phyloP scores from a whole-genome alignment of 1,284 basidiomycete species.

The Moesziomyces parantarcticus region DNA sequence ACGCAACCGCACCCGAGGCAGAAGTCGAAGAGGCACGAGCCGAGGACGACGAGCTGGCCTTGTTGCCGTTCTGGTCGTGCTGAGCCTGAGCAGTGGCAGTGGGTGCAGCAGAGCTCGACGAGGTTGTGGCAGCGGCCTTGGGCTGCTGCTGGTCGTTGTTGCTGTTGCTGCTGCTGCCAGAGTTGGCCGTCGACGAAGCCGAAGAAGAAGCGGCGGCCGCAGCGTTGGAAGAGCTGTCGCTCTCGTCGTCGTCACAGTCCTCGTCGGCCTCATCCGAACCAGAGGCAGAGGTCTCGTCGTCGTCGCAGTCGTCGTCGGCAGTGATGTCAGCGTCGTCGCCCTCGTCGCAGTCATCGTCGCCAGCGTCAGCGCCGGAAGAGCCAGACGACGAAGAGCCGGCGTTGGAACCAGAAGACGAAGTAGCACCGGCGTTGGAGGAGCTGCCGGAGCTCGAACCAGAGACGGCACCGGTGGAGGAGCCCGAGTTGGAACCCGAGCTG shows the following conservation, averaged over 20 bases:
- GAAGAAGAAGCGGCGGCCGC: constrained; percentile 1
- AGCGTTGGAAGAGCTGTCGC: constrained; percentile 13
- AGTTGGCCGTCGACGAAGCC: constrained; percentile 4
- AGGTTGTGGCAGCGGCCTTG: constrained; percentile 5
- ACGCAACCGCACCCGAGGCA: constrained; percentile 1
- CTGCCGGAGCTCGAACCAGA: constrained; percentile 4
- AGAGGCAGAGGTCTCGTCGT: constrained; percentile 4
- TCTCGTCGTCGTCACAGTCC: constrained; percentile 33
- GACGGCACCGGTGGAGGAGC: constrained; percentile 15
- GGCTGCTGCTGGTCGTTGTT: constrained; percentile 6
- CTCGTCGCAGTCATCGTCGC: constrained; percentile 27
- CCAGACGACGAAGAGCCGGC: constrained; percentile 20
- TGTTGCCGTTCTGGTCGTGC: constrained; percentile 2
- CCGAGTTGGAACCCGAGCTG: constrained; percentile 6
- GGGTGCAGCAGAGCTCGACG: constrained; percentile 20
- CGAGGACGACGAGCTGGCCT: constrained; percentile 9
- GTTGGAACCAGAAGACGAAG: constrained; percentile 12
- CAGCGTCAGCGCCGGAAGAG: constrained; percentile 16
- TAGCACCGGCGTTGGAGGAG: constrained; percentile 9
- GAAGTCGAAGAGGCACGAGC: constrained; percentile 7
- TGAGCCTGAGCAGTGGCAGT: constrained; percentile 13
- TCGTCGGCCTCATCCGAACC: constrained; percentile 8
- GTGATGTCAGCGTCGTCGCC: constrained; percentile 5
- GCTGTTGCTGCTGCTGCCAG: constrained; percentile 1
- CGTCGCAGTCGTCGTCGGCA: constrained; percentile 21